phyloP scores from a whole-genome alignment of 2,329 filamentous ascomycete species.

The Leptodontidium sp. region DNA sequence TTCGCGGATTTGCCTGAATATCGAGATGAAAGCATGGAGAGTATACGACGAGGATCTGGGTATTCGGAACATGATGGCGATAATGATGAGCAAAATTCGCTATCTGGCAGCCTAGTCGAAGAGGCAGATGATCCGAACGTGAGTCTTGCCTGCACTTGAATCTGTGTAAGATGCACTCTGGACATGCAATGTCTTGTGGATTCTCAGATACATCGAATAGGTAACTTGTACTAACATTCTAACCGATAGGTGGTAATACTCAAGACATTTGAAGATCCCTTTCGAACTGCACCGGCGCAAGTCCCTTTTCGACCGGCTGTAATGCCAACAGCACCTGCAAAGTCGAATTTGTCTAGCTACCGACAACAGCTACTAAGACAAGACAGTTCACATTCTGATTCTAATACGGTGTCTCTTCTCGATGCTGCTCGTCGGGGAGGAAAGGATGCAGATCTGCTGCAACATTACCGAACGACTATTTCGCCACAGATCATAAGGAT shows the following conservation, averaged over 20 bases:
- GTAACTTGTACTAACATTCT: not conserved
- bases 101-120: not conserved
- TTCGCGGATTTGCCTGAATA: conserved; percentile 62
- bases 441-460: conserved; percentile 30
- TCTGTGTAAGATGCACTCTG: no score
- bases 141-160: not conserved
- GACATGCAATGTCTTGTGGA: no score
- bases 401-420: conserved; percentile 5
- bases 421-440: conserved; percentile 22
- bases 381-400: not conserved
- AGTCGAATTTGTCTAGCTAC: not conserved
- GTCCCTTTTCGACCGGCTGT: not conserved
- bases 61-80: conserved; percentile 3
- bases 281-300: conserved; percentile 11
- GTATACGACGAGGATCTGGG: not conserved
- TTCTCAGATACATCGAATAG: not conserved
- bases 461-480: conserved; percentile 43
- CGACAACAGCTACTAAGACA: not conserved
- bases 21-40: conserved; percentile 41
- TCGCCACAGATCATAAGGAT: conserved; percentile 38
- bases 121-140: conserved; percentile 7
- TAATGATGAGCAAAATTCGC: not conserved
- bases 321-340: conserved; percentile 17
- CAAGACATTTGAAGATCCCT: conserved; percentile 30
- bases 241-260: conserved; percentile 21